Base-by-base conservation (phyloP, 768 basidiomycete genomes). In the Pleurotus cornucopiae region DNA sequence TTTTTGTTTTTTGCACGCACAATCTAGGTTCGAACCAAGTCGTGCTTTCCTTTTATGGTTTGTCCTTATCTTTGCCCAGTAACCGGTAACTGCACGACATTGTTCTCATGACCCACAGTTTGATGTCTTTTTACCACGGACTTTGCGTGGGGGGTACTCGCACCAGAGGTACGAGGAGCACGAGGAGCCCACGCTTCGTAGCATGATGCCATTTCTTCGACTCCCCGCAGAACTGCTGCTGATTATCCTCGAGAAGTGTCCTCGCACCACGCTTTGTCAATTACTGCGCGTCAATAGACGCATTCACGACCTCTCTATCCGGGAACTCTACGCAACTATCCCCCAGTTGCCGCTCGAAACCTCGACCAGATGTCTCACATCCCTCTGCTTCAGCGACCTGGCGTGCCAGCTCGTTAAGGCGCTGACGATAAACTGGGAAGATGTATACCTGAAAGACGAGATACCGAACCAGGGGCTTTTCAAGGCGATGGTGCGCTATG, bases 281-380 rank as follows among this genome's bases (percentile, higher is more conserved):
- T 7, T 53, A n/a, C 21, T 53, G 13, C 20, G 51, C 13, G 39
- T 41, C 20, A 53, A 53, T 38, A 37, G 23, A 34, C 21, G 21
- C 37, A 11, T 53, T 2, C 38, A 53, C 21, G 39, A 53, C 39
- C 18, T 41, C 37, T 39, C 51, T 21, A 39, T 53, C n/a, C 51
- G 39, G 51, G 51, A 39, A 12, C 38, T 53, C n/a, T 53, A 53
- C 39, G 13, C 51, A n/a, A 40, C 51, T 2, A 53, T 53, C 41
- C 51, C 51, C n/a, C 51, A 21, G 3, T 41, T 53, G 38, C 41
- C 51, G 4, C n/a, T 41, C 13, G 39, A 41, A 11, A n/a, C 2
- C 4, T 53, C 51, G 16, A 53, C 51, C 12, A 14, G 41, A 30
- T 53, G 51, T 16, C 38, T 53, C 26, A 53, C 51, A 5, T 40